Evolutionary conservation across 495 filamentous ascomycete species (phyloP).

Genomic region (Talaromyces nanjingensis): DNA sequence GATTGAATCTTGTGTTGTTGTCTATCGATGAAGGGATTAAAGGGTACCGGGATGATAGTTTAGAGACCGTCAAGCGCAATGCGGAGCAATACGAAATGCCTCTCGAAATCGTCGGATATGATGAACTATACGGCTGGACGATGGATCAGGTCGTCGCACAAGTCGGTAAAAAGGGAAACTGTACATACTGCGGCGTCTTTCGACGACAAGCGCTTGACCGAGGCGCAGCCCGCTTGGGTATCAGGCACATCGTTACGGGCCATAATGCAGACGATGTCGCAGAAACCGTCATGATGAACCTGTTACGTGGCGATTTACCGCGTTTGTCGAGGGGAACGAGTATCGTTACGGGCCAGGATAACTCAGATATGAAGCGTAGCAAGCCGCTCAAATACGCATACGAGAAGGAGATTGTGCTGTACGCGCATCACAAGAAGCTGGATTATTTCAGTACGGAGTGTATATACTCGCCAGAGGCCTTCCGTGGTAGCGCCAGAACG

Average conservation of each 20-base stretch:
- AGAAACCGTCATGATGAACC: constrained; percentile 98
- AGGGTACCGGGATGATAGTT: constrained; percentile 89
- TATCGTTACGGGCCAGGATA: constrained; percentile 73
- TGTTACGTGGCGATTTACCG: constrained; percentile 83
- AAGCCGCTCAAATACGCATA: constrained; percentile 98
- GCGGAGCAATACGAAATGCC: constrained; percentile 84
- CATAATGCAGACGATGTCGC: constrained; percentile 98
- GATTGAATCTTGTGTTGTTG: constrained; percentile 75
- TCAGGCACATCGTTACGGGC: constrained; percentile 92
- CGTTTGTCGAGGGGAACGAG: constrained; percentile 84
- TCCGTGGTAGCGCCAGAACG: constrained; percentile 81
- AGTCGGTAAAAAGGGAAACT: constrained; percentile 97
- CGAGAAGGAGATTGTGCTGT: constrained; percentile 97
- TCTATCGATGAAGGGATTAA: constrained; percentile 97
- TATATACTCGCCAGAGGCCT: constrained; percentile 98
- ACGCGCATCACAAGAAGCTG: constrained; percentile 90
- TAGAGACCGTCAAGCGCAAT: constrained; percentile 95
- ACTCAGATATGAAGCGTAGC: constrained; percentile 77
- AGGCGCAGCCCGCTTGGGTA: constrained; percentile 78
- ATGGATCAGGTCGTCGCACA: constrained; percentile 98
- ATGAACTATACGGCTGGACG: constrained; percentile 95
- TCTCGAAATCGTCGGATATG: constrained; percentile 85
- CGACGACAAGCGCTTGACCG: constrained; percentile 89
- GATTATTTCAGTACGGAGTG: constrained; percentile 99
- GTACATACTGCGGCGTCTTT: constrained; percentile 97